Evolutionary conservation across 257 asterid species (phyloP).

Genomic region (Orobanche coerulescens): DNA sequence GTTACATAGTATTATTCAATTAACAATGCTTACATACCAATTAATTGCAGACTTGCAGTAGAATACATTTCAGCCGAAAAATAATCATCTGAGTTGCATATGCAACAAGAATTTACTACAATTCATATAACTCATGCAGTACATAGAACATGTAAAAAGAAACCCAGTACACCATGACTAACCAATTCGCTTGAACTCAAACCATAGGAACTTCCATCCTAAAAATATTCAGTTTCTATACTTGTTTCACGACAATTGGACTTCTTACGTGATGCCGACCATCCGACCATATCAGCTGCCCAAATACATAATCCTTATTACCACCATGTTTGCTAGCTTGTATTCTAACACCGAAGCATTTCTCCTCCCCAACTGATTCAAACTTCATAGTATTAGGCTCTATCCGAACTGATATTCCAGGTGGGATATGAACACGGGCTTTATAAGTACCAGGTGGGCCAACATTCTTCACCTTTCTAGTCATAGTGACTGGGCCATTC

Average conservation of each 20-base stretch:
- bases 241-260: constrained; percentile 65
- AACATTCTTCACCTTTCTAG: constrained; percentile 65
- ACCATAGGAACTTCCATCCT: constrained; percentile 1
- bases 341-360: constrained; percentile 38
- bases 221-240: constrained; percentile 17
- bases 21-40: no score
- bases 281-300: constrained; percentile 76
- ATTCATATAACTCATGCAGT: constrained; percentile 1
- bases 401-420: constrained; percentile 37
- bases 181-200: constrained; percentile 5
- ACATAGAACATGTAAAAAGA: background rate
- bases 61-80: background rate
- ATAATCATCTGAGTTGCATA: background rate
- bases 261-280: constrained; percentile 70
- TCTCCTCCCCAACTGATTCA: constrained; percentile 47
- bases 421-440: constrained; percentile 43
- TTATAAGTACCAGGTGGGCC: constrained; percentile 59
- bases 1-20: no score
- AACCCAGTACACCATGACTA: background rate
- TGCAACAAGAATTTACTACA: constrained; percentile 17
- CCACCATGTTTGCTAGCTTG: constrained; percentile 25
- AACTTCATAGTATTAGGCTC: constrained; percentile 43
- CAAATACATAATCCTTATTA: constrained; percentile 49
- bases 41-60: no score
- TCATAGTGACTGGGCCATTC: constrained; percentile 39